These are phyloP conservation scores for Coemansia sp. DNA, from an alignment of 192 early-diverging fungal genomes.

Conservation along the genomic window DNA sequence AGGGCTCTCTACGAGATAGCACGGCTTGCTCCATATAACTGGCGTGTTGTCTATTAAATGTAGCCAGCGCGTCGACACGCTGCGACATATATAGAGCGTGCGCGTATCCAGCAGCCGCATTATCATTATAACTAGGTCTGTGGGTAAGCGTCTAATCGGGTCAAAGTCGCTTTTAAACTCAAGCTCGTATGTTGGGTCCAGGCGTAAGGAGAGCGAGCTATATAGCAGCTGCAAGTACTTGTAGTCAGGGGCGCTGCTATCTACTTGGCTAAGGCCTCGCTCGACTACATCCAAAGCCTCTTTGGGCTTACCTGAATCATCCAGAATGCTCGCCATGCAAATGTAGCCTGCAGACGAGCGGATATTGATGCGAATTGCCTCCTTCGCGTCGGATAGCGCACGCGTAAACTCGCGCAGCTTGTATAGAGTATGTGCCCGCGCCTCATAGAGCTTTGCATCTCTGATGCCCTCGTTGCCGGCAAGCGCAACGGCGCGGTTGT, in stretches of 20 bases:
- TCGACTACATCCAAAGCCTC: slow-evolving; percentile 29
- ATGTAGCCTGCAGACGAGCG: slow-evolving; percentile 19
- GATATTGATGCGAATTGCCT: slow-evolving; percentile 24
- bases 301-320: slow-evolving; percentile 14
- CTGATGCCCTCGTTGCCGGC: slow-evolving; percentile 25
- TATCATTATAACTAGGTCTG: slow-evolving; percentile 22
- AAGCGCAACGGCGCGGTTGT: slow-evolving; percentile 40
- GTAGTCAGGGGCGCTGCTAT: slow-evolving; percentile 1
- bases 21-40: slow-evolving; percentile 30
- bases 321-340: slow-evolving; percentile 33
- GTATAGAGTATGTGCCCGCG: slow-evolving; percentile 33
- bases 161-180: slow-evolving; percentile 6
- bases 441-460: slow-evolving; percentile 29
- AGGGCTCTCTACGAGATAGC: not conserved
- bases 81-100: slow-evolving; percentile 27
- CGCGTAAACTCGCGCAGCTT: slow-evolving; percentile 39
- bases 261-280: slow-evolving; percentile 5
- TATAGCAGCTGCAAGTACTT: slow-evolving; percentile 26
- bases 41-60: slow-evolving; percentile 33
- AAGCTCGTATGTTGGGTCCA: slow-evolving; percentile 30
- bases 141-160: slow-evolving; percentile 26
- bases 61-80: slow-evolving; percentile 35
- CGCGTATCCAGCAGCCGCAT: slow-evolving; percentile 29
- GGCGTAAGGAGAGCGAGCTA: slow-evolving; percentile 18
- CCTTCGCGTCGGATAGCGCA: slow-evolving; percentile 36